Evolutionary conservation across 2,329 filamentous ascomycete genomes (phyloP).

Genomic region (Periglandula ipomoeae): DNA sequence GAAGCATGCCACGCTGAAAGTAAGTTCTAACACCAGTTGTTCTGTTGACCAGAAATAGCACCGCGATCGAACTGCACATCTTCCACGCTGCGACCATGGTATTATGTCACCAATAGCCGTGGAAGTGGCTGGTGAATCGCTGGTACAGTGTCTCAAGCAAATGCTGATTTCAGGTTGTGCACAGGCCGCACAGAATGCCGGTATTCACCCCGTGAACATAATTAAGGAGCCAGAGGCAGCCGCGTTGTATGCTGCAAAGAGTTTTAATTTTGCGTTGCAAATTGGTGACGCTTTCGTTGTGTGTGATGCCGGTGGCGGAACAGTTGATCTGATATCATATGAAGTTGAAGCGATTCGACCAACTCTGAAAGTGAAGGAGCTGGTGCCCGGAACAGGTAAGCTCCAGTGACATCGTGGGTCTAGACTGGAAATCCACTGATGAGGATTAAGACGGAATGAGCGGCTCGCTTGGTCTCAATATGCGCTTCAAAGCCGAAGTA

Average conservation of each 20-base stretch:
- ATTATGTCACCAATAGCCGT: too few species aligned
- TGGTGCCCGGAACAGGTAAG: constrained; percentile 16
- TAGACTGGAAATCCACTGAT: background rate
- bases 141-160: background rate
- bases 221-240: constrained; percentile 44
- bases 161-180: constrained; percentile 8
- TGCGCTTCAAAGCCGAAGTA: constrained; percentile 12
- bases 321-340: constrained; percentile 45
- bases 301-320: constrained; percentile 45
- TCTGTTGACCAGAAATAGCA: too few species aligned
- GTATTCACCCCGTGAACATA: constrained; percentile 34
- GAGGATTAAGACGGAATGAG: constrained; percentile 12
- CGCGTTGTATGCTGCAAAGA: constrained; percentile 37
- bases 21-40: too few species aligned
- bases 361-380: constrained; percentile 13
- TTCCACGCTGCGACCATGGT: too few species aligned
- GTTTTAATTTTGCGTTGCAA: constrained; percentile 29
- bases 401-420: too few species aligned
- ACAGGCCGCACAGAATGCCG: constrained; percentile 26
- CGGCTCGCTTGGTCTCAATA: constrained; percentile 16
- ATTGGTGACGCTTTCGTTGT: constrained; percentile 40
- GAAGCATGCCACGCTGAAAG: constrained; percentile 34
- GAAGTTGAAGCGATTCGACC: constrained; percentile 24
- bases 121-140: too few species aligned
- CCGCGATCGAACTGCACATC: too few species aligned